phyloP scores from a whole-genome alignment of 306 rosid genomes.

The Vigna angularis region DNA sequence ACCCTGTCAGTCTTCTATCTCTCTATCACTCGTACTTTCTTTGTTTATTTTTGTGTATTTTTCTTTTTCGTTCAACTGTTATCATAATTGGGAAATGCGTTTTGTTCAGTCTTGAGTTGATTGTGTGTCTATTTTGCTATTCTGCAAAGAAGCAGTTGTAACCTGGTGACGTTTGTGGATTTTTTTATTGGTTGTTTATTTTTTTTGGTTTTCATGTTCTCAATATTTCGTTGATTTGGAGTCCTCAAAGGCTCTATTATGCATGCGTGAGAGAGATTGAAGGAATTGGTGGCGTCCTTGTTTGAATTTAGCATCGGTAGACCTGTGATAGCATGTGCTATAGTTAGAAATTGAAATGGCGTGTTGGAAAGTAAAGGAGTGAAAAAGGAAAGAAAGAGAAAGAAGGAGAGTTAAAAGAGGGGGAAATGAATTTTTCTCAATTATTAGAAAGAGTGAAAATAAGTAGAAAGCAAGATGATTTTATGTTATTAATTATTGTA shows the following conservation, averaged over 20 bases:
- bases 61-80: neutral
- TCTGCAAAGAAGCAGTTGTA: neutral
- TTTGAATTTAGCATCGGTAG: neutral
- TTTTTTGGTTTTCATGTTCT: neutral
- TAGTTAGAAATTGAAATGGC: constrained; percentile 24
- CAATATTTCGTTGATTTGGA: neutral
- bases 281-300: neutral
- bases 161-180: neutral
- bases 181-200: neutral
- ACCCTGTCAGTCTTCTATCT: constrained; percentile 68
- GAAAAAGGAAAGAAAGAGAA: no score
- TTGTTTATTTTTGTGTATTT: neutral
- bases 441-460: no score
- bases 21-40: neutral
- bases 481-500: no score
- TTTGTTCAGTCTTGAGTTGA: neutral
- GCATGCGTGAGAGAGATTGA: constrained; percentile 9
- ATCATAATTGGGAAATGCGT: constrained; percentile 1
- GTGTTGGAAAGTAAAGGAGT: neutral
- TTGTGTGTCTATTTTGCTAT: constrained; percentile 1
- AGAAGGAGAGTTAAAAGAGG: no score
- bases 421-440: no score
- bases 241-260: neutral
- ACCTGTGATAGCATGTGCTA: neutral
- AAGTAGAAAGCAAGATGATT: no score